phyloP scores from a whole-genome alignment of 2,329 filamentous ascomycete species.

The Penicillium polonicum region DNA sequence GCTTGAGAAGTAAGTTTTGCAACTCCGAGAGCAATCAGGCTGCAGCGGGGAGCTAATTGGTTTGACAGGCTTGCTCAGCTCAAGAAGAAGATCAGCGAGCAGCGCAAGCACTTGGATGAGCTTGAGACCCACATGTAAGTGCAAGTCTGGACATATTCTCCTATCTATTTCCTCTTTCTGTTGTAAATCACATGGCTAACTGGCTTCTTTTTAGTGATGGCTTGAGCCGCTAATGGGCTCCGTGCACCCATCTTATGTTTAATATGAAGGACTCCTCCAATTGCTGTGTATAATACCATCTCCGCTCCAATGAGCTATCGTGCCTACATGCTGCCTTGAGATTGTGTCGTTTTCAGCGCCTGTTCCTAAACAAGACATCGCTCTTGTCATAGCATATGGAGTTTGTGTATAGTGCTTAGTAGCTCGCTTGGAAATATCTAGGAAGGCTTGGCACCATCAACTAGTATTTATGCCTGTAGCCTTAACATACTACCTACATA shows the following conservation, averaged over 20 bases:
- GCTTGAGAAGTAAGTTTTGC: slow-evolving; percentile 67
- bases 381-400: slow-evolving; percentile 12
- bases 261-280: not conserved
- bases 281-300: slow-evolving; percentile 17
- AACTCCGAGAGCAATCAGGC: not conserved
- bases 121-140: slow-evolving; percentile 83
- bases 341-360: slow-evolving; percentile 4
- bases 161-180: not conserved
- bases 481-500: not conserved
- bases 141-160: not conserved
- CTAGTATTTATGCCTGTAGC: not conserved
- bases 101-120: slow-evolving; percentile 79
- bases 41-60: slow-evolving; percentile 6
- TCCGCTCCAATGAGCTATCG: slow-evolving; percentile 7
- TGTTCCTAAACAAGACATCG: slow-evolving; percentile 12
- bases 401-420: not conserved
- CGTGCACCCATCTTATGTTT: not conserved
- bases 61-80: slow-evolving; percentile 63
- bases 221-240: slow-evolving; percentile 63
- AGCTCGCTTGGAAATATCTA: not conserved
- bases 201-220: slow-evolving; percentile 60
- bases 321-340: not conserved
- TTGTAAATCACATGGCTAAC: slow-evolving; percentile 12
- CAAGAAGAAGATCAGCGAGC: slow-evolving; percentile 66
- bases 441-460: not conserved